Evolutionary conservation across 2,329 filamentous ascomycete genomes (phyloP).

Genomic region (Penicillium freii): DNA sequence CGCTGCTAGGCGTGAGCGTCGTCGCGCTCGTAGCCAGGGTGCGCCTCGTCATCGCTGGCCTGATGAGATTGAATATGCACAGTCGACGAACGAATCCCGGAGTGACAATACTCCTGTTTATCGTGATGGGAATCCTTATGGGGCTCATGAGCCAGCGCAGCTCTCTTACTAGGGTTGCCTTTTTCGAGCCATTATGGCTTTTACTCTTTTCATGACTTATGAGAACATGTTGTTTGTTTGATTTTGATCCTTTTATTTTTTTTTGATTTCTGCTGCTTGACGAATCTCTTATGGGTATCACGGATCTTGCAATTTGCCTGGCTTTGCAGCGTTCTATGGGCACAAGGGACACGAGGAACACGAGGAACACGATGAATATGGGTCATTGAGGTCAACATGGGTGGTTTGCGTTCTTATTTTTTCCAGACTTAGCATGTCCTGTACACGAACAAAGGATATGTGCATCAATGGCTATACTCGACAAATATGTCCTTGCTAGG

Average conservation of each 20-base stretch:
- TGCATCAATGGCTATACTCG: neutral
- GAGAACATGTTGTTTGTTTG: neutral
- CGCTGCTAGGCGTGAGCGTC: constrained; percentile 50
- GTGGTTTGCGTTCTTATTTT: neutral
- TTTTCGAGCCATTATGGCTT: neutral
- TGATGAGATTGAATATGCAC: constrained; percentile 32
- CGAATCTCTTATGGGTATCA: neutral
- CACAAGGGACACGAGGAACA: neutral
- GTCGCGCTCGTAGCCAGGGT: constrained; percentile 27
- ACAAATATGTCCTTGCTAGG: neutral
- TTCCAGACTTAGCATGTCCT: neutral
- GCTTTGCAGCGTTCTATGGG: neutral
- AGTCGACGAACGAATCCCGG: constrained; percentile 1
- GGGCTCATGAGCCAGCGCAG: constrained; percentile 11
- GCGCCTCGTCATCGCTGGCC: constrained; percentile 23
- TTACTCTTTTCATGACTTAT: constrained; percentile 11
- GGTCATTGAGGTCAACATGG: too few species aligned
- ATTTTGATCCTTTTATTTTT: neutral
- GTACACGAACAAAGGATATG: neutral
- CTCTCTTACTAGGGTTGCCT: constrained; percentile 19
- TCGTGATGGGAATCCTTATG: constrained; percentile 19
- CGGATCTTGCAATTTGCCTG: neutral
- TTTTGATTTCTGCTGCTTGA: neutral
- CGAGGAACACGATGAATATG: neutral
- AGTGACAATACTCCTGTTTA: constrained; percentile 4